Conservation (phyloP, 108 stramenopile genomes). For the Mayamaea pseudoterrestris region DNA sequence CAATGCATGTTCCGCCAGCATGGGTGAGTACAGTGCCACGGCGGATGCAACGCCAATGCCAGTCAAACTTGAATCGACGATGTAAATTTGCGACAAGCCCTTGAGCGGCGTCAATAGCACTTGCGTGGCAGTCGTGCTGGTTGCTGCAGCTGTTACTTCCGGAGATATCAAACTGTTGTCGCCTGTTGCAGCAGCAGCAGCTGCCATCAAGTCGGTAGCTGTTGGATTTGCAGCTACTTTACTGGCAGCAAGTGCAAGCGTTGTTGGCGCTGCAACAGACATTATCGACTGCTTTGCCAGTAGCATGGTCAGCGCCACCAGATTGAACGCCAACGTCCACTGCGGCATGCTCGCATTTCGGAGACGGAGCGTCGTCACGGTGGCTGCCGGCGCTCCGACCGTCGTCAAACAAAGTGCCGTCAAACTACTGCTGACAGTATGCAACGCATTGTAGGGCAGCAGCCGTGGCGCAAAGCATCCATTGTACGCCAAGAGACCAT, state of each 20-base stretch:
- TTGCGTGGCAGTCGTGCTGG: neutral
- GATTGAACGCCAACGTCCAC: slow-evolving; percentile 75
- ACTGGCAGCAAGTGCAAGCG: slow-evolving; percentile 24
- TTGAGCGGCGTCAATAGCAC: slow-evolving; percentile 24
- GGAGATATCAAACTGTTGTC: too few relatives aligned
- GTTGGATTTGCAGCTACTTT: neutral
- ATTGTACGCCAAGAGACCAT: slow-evolving; percentile 64
- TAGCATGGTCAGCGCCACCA: slow-evolving; percentile 47
- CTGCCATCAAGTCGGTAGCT: slow-evolving; percentile 8
- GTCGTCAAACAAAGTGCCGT: slow-evolving; percentile 45
- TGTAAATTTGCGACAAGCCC: slow-evolving; percentile 79
- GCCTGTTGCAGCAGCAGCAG: too few relatives aligned
- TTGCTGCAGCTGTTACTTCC: too few relatives aligned
- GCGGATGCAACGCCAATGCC: slow-evolving; percentile 35
- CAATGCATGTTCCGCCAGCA: slow-evolving; percentile 47
- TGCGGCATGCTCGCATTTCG: too few relatives aligned
- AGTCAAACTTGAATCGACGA: slow-evolving; percentile 47
- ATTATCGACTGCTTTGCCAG: too few relatives aligned
- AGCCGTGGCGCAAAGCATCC: slow-evolving; percentile 52
- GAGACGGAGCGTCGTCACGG: too few relatives aligned
- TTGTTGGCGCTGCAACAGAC: too few relatives aligned
- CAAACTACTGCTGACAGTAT: too few relatives aligned
- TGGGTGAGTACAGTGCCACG: slow-evolving; percentile 34
- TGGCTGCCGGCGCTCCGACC: slow-evolving; percentile 22
- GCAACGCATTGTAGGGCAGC: slow-evolving; percentile 52